phyloP scores from a whole-genome alignment of 2,329 filamentous ascomycete species.

The Elsinoe ampelina region DNA sequence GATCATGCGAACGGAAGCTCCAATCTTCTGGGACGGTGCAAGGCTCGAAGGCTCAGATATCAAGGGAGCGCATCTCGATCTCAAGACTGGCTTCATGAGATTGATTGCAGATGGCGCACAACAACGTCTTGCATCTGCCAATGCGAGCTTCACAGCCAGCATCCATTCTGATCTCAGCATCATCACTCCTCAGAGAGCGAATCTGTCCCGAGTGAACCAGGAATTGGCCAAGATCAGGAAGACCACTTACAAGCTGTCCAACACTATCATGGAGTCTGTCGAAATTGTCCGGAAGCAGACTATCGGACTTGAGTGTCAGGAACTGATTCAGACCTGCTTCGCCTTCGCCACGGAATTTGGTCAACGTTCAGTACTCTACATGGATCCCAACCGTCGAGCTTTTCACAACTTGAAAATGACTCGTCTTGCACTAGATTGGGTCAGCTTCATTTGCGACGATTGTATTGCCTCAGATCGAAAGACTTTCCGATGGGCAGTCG shows the following conservation, averaged over 20 bases:
- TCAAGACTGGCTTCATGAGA: conserved; percentile 77
- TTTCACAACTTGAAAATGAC: conserved; percentile 97
- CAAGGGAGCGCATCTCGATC: conserved; percentile 68
- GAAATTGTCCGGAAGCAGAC: conserved; percentile 85
- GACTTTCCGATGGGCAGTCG: conserved; percentile 94
- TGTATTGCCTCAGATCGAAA: conserved; percentile 88
- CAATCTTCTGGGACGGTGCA: conserved; percentile 72
- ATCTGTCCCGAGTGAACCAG: conserved; percentile 81
- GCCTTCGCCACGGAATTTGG: conserved; percentile 98
- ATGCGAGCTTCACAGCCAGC: conserved; percentile 68
- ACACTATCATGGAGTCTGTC: conserved; percentile 98
- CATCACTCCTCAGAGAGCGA: conserved; percentile 84
- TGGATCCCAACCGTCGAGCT: conserved; percentile 88
- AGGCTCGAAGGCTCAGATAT: conserved; percentile 58
- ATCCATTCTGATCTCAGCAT: conserved; percentile 80
- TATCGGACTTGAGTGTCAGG: conserved; percentile 74
- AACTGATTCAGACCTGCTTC: conserved; percentile 95
- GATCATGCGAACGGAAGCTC: conserved; percentile 71
- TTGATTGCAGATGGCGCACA: conserved; percentile 84
- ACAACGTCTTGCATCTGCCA: conserved; percentile 66
- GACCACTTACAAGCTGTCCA: conserved; percentile 91
- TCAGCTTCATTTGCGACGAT: conserved; percentile 95
- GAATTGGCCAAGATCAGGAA: conserved; percentile 90
- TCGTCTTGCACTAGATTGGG: conserved; percentile 89
- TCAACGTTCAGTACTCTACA: conserved; percentile 84